Evolutionary conservation across 1,139 yeast genomes (phyloP).

Genomic region (Protomyces arabidopsidicola): DNA sequence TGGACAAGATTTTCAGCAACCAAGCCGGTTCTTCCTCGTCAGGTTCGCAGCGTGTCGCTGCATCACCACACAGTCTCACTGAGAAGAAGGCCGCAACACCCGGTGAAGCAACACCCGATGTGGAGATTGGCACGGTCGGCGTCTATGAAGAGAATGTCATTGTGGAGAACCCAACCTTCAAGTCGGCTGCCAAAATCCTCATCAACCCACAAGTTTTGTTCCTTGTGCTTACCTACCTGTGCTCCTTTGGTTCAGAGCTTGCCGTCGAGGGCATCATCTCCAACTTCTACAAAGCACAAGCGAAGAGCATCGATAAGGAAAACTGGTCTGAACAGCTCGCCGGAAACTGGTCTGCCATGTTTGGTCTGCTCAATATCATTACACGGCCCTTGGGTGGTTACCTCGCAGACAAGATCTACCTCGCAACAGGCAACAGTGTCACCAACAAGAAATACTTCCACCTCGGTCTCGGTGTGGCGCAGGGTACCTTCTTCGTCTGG

Average conservation of each 20-base stretch:
- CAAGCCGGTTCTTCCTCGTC: constrained; percentile 10
- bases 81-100: constrained; percentile 31
- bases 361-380: constrained; percentile 40
- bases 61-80: constrained; percentile 31
- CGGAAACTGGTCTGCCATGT: constrained; percentile 42
- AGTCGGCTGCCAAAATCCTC: constrained; percentile 33
- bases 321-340: constrained; percentile 37
- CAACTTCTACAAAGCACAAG: constrained; percentile 35
- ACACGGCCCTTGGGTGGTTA: constrained; percentile 41
- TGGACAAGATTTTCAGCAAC: constrained; percentile 12
- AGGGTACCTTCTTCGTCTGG: constrained; percentile 40
- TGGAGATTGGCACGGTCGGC: constrained; percentile 4
- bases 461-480: constrained; percentile 38
- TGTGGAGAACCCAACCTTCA: constrained; percentile 38
- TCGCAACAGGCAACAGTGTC: constrained; percentile 33
- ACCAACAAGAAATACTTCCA: constrained; percentile 40
- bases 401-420: constrained; percentile 38
- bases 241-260: constrained; percentile 41
- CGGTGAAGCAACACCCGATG: constrained; percentile 17
- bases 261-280: constrained; percentile 41
- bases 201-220: constrained; percentile 39
- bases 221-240: constrained; percentile 38
- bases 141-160: not conserved
- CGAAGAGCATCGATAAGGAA: constrained; percentile 30
- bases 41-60: not conserved